Base-by-base conservation (phyloP, 768 basidiomycete genomes). In the Boletus barrowsii region DNA sequence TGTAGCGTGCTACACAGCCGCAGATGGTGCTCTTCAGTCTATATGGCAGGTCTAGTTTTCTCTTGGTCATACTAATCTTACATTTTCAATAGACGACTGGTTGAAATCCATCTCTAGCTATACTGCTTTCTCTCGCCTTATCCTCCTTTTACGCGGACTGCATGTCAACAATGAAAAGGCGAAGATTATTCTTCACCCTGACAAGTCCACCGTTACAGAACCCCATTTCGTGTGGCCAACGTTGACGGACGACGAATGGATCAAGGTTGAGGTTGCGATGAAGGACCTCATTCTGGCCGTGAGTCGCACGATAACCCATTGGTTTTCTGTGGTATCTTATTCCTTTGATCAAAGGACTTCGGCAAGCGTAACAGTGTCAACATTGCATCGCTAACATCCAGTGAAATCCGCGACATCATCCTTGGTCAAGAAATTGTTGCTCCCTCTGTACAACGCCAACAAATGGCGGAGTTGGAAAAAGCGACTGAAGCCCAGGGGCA, bases 141-240 rank as follows among this genome's bases (percentile, higher is more conserved):
- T 98, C 60, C 83, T 98, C n/a, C 82, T 98, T 29, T 83, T 99
- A 22, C 95, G 97, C 73, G 95, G 92, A 36, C 80, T 98, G 30
- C 97, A 98, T 71, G 97, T 98, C 73, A 98, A 99, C 75, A 97
- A 98, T 66, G 97, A 98, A 70, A 99, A 99, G 77, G 94, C 97
- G 26, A 99, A 99, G 79, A 88, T 99, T 63, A 94, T 99, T 59
- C 78, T 99, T 36, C 93, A 95, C 60, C 97, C 97, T 0, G 95
- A 98, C 77, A 96, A 97, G 74, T 88, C 86, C 53, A 98, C 96
- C 2, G 88, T 96, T 63, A 98, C 97, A 3, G 93, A 98, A 70
- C 89, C 94, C 39, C 95, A 98, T 73, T 98, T 96, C 70, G 93
- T 98, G 33, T 98, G 95, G 95, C 96, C 96, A 10, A 87, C 93